Evolutionary conservation across 2,329 filamentous ascomycete species (phyloP).

Genomic region (Pezicula radicicola): DNA sequence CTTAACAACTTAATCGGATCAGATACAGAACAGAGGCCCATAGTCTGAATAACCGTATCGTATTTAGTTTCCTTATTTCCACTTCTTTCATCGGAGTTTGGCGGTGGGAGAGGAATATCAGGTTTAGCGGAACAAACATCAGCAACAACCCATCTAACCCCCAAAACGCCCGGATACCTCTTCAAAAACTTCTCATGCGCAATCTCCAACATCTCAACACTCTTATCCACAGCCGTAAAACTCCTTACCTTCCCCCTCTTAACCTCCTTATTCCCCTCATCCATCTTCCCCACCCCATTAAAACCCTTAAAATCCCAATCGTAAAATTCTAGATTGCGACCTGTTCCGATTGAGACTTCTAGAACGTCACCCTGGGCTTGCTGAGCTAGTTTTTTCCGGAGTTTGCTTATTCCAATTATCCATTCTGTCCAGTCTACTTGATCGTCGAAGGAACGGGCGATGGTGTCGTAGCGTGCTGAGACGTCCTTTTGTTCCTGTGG

Average conservation of each 20-base stretch:
- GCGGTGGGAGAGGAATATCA: slow-evolving; percentile 20
- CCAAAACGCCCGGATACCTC: slow-evolving; percentile 36
- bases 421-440: slow-evolving; percentile 55
- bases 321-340: slow-evolving; percentile 58
- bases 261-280: slow-evolving; percentile 12
- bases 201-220: slow-evolving; percentile 56
- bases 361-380: slow-evolving; percentile 54
- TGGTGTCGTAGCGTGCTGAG: slow-evolving; percentile 26
- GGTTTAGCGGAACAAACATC: slow-evolving; percentile 19
- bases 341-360: slow-evolving; percentile 61
- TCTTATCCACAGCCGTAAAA: slow-evolving; percentile 62
- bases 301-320: slow-evolving; percentile 42
- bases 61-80: slow-evolving; percentile 35
- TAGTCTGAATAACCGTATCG: slow-evolving; percentile 62
- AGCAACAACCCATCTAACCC: slow-evolving; percentile 35
- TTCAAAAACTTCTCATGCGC: slow-evolving; percentile 49
- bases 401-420: slow-evolving; percentile 50
- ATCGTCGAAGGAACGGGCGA: slow-evolving; percentile 54
- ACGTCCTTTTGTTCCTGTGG: slow-evolving; percentile 23
- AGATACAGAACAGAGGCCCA: slow-evolving; percentile 60
- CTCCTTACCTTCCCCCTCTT: slow-evolving; percentile 40
- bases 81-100: slow-evolving; percentile 18
- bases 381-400: slow-evolving; percentile 47
- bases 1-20: slow-evolving; percentile 52
- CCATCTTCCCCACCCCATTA: slow-evolving; percentile 17